Percentiles rank a stretch among this genome's conserved stretches.
Evolutionary conservation across 768 basidiomycete species (phyloP).

Genomic region (Asterophora parasitica): DNA sequence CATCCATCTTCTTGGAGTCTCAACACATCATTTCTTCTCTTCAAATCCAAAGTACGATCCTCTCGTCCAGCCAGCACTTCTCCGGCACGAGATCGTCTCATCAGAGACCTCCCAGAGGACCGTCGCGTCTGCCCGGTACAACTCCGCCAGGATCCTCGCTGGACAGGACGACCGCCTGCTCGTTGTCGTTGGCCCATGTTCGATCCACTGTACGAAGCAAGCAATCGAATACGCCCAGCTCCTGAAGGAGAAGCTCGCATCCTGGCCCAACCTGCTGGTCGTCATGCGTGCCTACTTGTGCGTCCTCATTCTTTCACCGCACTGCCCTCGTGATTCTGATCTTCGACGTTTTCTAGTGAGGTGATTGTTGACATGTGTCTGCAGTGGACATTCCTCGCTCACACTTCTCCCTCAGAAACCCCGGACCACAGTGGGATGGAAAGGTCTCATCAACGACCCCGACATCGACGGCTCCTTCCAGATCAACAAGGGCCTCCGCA

Average conservation of each 20-base stretch:
- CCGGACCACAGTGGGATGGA: too few species aligned
- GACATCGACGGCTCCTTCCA: too few species aligned
- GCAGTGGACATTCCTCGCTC: slow-evolving; percentile 91
- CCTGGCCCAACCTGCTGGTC: slow-evolving; percentile 77
- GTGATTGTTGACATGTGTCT: too few species aligned
- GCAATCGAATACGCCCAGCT: slow-evolving; percentile 79
- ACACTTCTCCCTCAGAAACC: too few species aligned
- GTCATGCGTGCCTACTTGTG: slow-evolving; percentile 98
- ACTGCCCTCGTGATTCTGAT: too few species aligned
- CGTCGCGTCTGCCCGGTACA: slow-evolving; percentile 78
- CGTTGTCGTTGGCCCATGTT: slow-evolving; percentile 94
- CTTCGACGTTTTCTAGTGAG: slow-evolving; percentile 26
- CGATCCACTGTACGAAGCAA: slow-evolving; percentile 85
- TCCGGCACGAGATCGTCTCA: slow-evolving; percentile 81
- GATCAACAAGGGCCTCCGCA: slow-evolving; percentile 90
- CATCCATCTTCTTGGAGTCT: slow-evolving; percentile 14
- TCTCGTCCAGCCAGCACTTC: slow-evolving; percentile 88
- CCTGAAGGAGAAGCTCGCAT: slow-evolving; percentile 60
- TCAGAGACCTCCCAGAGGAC: slow-evolving; percentile 61
- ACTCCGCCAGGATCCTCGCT: slow-evolving; percentile 72
- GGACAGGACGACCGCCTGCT: slow-evolving; percentile 84
- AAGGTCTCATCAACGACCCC: too few species aligned
- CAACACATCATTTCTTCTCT: slow-evolving; percentile 8
- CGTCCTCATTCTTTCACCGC: slow-evolving; percentile 39
- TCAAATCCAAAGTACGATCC: slow-evolving; percentile 83